These are phyloP conservation scores for Cucumis melo DNA, from an alignment of 306 rosid species.

Conservation along the genomic window DNA sequence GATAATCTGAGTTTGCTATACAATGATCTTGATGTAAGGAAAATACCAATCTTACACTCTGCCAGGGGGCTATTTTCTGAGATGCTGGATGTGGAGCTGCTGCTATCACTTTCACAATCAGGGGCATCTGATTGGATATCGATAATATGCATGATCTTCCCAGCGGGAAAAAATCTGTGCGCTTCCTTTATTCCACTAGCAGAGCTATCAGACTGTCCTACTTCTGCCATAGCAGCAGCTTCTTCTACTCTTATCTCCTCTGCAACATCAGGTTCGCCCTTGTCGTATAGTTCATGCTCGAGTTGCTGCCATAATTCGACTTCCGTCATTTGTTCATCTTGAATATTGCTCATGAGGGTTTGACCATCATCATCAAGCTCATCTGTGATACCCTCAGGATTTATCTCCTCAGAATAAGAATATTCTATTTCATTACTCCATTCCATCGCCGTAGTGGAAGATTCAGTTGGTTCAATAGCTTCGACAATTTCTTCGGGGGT, in stretches of 20 bases:
- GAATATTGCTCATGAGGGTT: constrained; percentile 24
- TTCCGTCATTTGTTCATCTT: constrained; percentile 55
- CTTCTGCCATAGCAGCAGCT: constrained; percentile 53
- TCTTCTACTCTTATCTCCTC: constrained; percentile 41
- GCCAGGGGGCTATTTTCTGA: constrained; percentile 27
- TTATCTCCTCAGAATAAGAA: constrained; percentile 26
- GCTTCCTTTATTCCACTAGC: constrained; percentile 44
- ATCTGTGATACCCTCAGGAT: constrained; percentile 16
- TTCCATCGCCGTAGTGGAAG: constrained; percentile 38
- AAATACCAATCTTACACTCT: constrained; percentile 55
- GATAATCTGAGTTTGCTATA: constrained; percentile 81
- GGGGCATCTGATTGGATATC: constrained; percentile 18
- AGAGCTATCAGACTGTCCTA: constrained; percentile 35
- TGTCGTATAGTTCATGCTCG: constrained; percentile 66
- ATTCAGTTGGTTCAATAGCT: constrained; percentile 38
- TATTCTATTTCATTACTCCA: constrained; percentile 67
- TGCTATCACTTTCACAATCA: constrained; percentile 25
- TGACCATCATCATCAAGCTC: constrained; percentile 24
- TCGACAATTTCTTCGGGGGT: constrained; percentile 28
- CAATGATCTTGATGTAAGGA: constrained; percentile 62
- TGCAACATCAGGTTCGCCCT: constrained; percentile 33
- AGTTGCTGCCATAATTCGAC: constrained; percentile 88
- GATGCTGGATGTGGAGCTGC: constrained; percentile 28
- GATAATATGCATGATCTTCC: constrained; percentile 84
- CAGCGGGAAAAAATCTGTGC: constrained; percentile 78